These are phyloP conservation scores for Akanthomyces muscarius DNA, from an alignment of 2,329 filamentous ascomycete genomes.

Conservation along the genomic window DNA sequence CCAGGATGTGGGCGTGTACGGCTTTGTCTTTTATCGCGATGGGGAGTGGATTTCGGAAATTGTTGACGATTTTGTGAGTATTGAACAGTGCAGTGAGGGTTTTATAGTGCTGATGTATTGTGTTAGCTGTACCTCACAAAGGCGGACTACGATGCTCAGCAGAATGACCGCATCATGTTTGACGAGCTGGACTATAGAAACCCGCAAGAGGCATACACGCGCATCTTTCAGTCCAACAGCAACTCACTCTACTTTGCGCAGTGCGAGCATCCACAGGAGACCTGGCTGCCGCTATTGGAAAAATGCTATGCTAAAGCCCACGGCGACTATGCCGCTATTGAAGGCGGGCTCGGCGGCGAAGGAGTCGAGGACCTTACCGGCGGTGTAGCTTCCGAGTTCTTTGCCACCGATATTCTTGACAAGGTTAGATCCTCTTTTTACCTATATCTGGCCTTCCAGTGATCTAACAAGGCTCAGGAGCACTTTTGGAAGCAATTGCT, in stretches of 20 bases:
- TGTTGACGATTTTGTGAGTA: constrained; percentile 49
- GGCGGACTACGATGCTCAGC: constrained; percentile 57
- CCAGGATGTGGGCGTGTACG: constrained; percentile 73
- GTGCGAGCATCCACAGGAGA: constrained; percentile 70
- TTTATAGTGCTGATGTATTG: neutral
- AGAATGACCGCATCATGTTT: constrained; percentile 43
- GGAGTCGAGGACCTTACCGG: constrained; percentile 59
- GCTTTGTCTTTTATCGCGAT: constrained; percentile 79
- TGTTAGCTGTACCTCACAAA: constrained; percentile 48
- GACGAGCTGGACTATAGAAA: constrained; percentile 45
- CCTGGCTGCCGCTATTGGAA: constrained; percentile 74
- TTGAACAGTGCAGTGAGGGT: constrained; percentile 15
- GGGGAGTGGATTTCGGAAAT: constrained; percentile 66
- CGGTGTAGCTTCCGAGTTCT: constrained; percentile 63
- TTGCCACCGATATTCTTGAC: constrained; percentile 65
- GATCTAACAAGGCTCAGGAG: constrained; percentile 23
- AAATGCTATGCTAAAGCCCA: constrained; percentile 81
- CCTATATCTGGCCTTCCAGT: neutral
- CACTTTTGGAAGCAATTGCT: constrained; percentile 73
- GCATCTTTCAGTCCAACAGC: constrained; percentile 69
- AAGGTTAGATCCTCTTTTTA: constrained; percentile 44
- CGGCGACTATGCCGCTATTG: constrained; percentile 71
- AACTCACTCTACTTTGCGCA: constrained; percentile 73
- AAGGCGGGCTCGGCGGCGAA: constrained; percentile 64
- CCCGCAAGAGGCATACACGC: constrained; percentile 58